Percentiles rank a stretch among this genome's conserved stretches.
Evolutionary conservation across 2,329 filamentous ascomycete genomes (phyloP).

Genomic region (Pseudogymnoascus sp.): DNA sequence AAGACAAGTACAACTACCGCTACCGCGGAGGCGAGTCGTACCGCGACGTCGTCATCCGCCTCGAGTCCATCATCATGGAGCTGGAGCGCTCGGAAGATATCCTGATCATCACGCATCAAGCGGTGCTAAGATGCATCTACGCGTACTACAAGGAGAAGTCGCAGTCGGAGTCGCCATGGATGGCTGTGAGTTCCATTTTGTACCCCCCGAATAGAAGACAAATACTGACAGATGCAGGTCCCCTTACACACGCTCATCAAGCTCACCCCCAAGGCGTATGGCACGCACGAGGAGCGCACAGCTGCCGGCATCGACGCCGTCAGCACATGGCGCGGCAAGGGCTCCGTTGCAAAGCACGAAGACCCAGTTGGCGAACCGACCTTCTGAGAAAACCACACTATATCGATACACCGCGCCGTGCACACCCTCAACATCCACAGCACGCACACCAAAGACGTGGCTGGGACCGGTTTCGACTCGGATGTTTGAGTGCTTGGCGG

Average conservation of each 20-base stretch:
- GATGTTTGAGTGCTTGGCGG: neutral
- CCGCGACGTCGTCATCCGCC: constrained; percentile 90
- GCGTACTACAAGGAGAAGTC: constrained; percentile 98
- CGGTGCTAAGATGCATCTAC: constrained; percentile 93
- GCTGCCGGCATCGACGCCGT: constrained; percentile 91
- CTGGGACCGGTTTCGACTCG: neutral
- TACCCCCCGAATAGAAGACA: neutral
- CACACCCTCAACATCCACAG: neutral
- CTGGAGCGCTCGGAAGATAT: constrained; percentile 94
- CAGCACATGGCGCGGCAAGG: constrained; percentile 92
- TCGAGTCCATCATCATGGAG: constrained; percentile 99
- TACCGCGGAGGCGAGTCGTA: constrained; percentile 90
- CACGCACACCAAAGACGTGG: neutral
- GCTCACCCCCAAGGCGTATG: constrained; percentile 87
- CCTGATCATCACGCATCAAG: constrained; percentile 95
- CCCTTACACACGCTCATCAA: constrained; percentile 95
- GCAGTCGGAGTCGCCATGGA: constrained; percentile 90
- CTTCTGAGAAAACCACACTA: neutral
- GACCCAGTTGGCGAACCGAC: neutral
- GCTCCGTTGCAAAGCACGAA: constrained; percentile 83
- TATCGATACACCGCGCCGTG: neutral
- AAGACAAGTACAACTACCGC: constrained; percentile 99
- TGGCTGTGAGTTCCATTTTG: constrained; percentile 41
- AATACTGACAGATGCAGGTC: constrained; percentile 44
- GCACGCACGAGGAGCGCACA: constrained; percentile 80